Base-by-base conservation (phyloP, 2,329 filamentous ascomycete species). In the Alternaria brassicae region DNA sequence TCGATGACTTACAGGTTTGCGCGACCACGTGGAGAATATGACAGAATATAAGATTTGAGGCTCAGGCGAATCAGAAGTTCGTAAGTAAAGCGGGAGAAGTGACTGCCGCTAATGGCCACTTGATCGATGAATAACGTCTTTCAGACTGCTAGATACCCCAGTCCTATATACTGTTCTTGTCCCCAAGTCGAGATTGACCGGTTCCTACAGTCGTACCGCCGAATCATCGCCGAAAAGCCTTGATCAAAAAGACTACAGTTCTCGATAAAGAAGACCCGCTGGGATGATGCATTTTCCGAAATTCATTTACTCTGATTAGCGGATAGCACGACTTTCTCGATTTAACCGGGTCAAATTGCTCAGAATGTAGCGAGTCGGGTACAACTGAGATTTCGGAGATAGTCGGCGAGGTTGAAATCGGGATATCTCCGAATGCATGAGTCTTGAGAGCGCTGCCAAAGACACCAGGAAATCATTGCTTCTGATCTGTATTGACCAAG, bases 211-310 rank as follows among this genome's bases (percentile, higher is more conserved):
- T 44, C 1, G 19, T 17, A 49, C 27, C 19, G 28, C 62, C 62
- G 62, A 64, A 53, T 25, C 48, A 62, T 64, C 62, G 21, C 62
- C 62, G 62, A 62, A 51, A n/a, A 53, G 8, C 47, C n/a, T 52
- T 34, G 36, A 8, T 13, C 49, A 5, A 37, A 49, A 13, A 45
- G 13, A 28, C 25, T 25, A 15, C 23, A 30, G 7, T 19, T 28
- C 36, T 30, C 6, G 36, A 41, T 41, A 41, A n/a, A n/a, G 7
- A 15, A 1, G 49, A 41, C 36, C 49, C 49, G 32, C 49, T 50
- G 21, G 6, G 9, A 3, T 50, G 7, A 23, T 39, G 34, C 34
- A 39, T 17, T 27, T 12, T 21, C 49, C 13, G 17, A 13, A 30
- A 17, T 41, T 2, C 4, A 7, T 28, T 21, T 27, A 13, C 7